Percentiles rank a stretch among this genome's conserved stretches.
Evolutionary conservation across 305 asterid genomes (phyloP).

Genomic region (Fraxinus albicans): DNA sequence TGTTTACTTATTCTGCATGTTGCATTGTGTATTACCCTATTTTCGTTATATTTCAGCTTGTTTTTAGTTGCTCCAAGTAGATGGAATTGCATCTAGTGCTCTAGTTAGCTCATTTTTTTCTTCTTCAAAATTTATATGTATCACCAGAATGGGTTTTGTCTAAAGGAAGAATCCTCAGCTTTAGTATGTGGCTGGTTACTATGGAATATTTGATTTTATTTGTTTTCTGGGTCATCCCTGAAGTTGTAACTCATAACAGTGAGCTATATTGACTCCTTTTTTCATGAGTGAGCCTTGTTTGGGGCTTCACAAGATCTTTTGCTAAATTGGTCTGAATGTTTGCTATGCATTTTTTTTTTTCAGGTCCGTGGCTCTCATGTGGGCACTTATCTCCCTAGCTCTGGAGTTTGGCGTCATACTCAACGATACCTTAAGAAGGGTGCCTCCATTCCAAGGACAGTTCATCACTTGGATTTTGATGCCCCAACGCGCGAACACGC

Average conservation of each 20-base stretch:
- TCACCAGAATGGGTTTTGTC: neutral
- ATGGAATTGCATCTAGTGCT: neutral
- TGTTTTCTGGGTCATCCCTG: conserved; percentile 16
- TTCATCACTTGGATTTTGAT: conserved; percentile 98
- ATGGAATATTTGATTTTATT: neutral
- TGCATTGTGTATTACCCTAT: neutral
- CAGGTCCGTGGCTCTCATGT: conserved; percentile 96
- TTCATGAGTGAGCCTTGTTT: neutral
- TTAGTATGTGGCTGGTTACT: neutral
- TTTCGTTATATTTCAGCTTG: neutral
- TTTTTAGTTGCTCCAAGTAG: neutral
- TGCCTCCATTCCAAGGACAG: conserved; percentile 58
- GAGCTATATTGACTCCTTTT: neutral
- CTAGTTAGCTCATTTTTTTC: neutral
- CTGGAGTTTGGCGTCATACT: conserved; percentile 96
- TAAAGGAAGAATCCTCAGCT: neutral
- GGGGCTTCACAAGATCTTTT: conserved; percentile 12
- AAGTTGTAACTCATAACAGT: conserved; percentile 2
- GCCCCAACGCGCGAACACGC: conserved; percentile 97
- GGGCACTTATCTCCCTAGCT: conserved; percentile 93
- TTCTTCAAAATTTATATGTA: neutral
- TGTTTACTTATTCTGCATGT: neutral
- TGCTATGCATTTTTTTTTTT: conserved; percentile 17
- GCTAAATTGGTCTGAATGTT: neutral
- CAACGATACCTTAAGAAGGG: conserved; percentile 81